Percentiles rank a stretch among this genome's conserved stretches.
Evolutionary conservation across 2,329 filamentous ascomycete genomes (phyloP).

Genomic region (Fonsecaea pugnacius): DNA sequence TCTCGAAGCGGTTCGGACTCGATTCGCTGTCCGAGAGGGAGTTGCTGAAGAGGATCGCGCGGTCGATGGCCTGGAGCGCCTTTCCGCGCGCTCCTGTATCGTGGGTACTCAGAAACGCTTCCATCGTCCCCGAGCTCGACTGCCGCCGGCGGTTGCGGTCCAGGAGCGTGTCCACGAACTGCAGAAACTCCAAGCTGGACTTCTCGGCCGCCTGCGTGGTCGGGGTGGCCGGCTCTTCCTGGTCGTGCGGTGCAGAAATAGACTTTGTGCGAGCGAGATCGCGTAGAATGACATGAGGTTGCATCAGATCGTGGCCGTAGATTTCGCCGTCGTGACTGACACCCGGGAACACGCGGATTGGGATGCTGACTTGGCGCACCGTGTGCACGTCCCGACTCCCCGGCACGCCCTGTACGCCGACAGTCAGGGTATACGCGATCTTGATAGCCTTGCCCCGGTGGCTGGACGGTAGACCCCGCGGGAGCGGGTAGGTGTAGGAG

Average conservation of each 20-base stretch:
- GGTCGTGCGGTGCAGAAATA: slow-evolving; percentile 48
- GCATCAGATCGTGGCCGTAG: slow-evolving; percentile 91
- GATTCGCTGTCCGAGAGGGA: slow-evolving; percentile 69
- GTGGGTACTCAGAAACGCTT: slow-evolving; percentile 19
- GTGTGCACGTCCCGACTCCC: slow-evolving; percentile 75
- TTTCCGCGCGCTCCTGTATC: slow-evolving; percentile 45
- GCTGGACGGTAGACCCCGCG: slow-evolving; percentile 84
- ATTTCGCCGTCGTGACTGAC: slow-evolving; percentile 88
- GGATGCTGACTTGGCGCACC: slow-evolving; percentile 87
- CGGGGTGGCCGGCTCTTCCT: slow-evolving; percentile 48
- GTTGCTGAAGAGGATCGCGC: slow-evolving; percentile 84
- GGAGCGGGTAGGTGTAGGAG: slow-evolving; percentile 83
- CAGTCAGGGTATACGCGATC: slow-evolving; percentile 85
- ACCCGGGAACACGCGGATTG: slow-evolving; percentile 89
- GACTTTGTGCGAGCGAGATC: slow-evolving; percentile 74
- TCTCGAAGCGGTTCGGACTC: slow-evolving; percentile 92
- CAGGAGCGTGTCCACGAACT: slow-evolving; percentile 36
- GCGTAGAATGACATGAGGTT: slow-evolving; percentile 83
- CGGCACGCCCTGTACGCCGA: slow-evolving; percentile 86
- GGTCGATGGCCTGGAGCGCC: slow-evolving; percentile 85
- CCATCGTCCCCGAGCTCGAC: slow-evolving; percentile 35
- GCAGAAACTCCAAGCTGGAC: slow-evolving; percentile 63
- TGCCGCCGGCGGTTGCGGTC: slow-evolving; percentile 35
- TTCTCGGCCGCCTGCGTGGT: slow-evolving; percentile 59
- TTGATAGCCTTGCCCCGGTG: slow-evolving; percentile 92